These are phyloP conservation scores for Actinomortierella wolfii DNA, from an alignment of 371 early-diverging fungal species.

Conservation along the genomic window DNA sequence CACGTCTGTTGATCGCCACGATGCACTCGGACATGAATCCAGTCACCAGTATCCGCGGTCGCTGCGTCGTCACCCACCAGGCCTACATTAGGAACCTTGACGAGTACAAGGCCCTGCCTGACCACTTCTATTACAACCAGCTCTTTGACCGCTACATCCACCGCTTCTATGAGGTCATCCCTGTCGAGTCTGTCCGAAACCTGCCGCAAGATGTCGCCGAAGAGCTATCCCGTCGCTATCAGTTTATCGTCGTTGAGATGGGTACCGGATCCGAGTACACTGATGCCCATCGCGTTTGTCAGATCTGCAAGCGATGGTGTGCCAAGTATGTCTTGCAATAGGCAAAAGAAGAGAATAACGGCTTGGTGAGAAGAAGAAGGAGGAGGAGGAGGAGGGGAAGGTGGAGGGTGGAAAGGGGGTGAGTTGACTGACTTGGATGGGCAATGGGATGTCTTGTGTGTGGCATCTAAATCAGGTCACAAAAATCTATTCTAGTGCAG, in stretches of 20 bases:
- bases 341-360: not conserved
- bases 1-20: constrained; percentile 78
- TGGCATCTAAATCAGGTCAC: no score
- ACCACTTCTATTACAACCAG: constrained; percentile 84
- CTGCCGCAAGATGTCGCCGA: constrained; percentile 73
- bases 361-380: not conserved
- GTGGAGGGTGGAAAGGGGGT: not conserved
- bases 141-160: constrained; percentile 89
- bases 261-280: constrained; percentile 79
- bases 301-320: constrained; percentile 81
- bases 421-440: not conserved
- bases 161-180: constrained; percentile 86
- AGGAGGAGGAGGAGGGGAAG: not conserved
- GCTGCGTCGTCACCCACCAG: constrained; percentile 75
- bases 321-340: constrained; percentile 51
- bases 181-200: constrained; percentile 77
- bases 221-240: constrained; percentile 69
- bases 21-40: constrained; percentile 90
- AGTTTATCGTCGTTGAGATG: constrained; percentile 83
- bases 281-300: constrained; percentile 72
- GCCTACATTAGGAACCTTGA: constrained; percentile 70
- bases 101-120: constrained; percentile 56
- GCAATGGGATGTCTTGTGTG: no score
- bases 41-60: constrained; percentile 80
- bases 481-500: no score